These are phyloP conservation scores for Paraleonurus japonicus DNA, from an alignment of 257 asterid species.

Conservation along the genomic window DNA sequence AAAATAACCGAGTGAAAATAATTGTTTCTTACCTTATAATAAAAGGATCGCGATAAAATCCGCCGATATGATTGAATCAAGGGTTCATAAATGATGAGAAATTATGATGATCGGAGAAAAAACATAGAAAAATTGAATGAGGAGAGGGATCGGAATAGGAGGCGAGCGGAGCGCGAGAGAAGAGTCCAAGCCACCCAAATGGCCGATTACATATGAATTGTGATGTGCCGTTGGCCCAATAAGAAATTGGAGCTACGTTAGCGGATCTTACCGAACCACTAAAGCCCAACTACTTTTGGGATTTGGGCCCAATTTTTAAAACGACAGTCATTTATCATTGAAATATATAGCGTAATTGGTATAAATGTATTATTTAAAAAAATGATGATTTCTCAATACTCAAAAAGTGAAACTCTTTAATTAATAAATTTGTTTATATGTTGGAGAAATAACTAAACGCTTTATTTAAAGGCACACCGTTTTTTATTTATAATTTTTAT, in stretches of 20 bases:
- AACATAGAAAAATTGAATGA: slow-evolving; percentile 23
- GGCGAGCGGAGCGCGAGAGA: slow-evolving; percentile 38
- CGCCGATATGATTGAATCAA: slow-evolving; percentile 32
- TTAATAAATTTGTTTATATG: not conserved
- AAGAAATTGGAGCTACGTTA: not conserved
- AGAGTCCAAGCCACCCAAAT: slow-evolving; percentile 27
- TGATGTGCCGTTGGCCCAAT: not conserved
- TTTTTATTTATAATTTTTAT: too few relatives aligned
- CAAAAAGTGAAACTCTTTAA: too few relatives aligned
- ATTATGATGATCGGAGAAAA: slow-evolving; percentile 27
- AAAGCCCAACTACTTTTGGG: not conserved
- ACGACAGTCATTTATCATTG: not conserved
- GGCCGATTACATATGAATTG: not conserved
- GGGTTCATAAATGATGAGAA: slow-evolving; percentile 25
- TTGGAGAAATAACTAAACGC: not conserved
- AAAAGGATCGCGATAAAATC: slow-evolving; percentile 18
- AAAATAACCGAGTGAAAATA: slow-evolving; percentile 21
- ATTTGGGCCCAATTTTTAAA: not conserved
- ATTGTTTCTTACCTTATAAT: slow-evolving; percentile 37
- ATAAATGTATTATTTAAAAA: too few relatives aligned
- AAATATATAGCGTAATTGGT: too few relatives aligned
- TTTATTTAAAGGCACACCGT: too few relatives aligned
- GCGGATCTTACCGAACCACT: not conserved
- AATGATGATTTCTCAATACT: too few relatives aligned
- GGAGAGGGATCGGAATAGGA: slow-evolving; percentile 37